phyloP scores from a whole-genome alignment of 179 eudicot species.

The Amaranthus tricolor region DNA sequence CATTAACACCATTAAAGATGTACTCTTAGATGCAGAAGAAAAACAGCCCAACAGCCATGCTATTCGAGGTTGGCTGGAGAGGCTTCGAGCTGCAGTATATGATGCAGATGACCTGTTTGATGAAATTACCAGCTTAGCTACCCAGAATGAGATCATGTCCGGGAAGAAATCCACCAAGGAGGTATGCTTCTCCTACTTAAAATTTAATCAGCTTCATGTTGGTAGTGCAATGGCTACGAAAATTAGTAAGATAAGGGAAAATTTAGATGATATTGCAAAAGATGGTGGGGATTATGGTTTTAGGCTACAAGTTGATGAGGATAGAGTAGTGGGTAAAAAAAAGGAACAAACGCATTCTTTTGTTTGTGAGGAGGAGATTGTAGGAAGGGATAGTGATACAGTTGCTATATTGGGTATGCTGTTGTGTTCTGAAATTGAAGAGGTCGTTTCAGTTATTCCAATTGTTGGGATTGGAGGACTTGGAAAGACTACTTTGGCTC shows the following conservation, averaged over 20 bases:
- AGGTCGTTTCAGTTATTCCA: slow-evolving; percentile 7
- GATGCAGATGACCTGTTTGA: slow-evolving; percentile 39
- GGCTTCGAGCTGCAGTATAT: slow-evolving; percentile 26
- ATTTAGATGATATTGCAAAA: slow-evolving; percentile 14
- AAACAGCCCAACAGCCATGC: slow-evolving; percentile 21
- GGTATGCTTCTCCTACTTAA: slow-evolving; percentile 21
- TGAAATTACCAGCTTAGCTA: slow-evolving; percentile 20
- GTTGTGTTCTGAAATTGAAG: neutral
- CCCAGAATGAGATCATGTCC: neutral
- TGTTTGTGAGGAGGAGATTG: neutral
- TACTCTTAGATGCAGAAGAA: slow-evolving; percentile 30
- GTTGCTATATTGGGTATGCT: slow-evolving; percentile 10
- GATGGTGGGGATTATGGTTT: slow-evolving; percentile 12
- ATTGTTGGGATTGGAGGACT: slow-evolving; percentile 13
- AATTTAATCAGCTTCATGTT: slow-evolving; percentile 17
- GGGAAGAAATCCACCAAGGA: neutral
- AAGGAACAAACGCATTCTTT: slow-evolving; percentile 23
- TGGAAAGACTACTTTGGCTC: slow-evolving; percentile 14
- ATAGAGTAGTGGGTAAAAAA: neutral
- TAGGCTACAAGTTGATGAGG: neutral
- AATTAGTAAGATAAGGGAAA: slow-evolving; percentile 10
- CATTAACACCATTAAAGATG: slow-evolving; percentile 20
- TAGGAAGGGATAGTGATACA: slow-evolving; percentile 28
- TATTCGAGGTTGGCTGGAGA: slow-evolving; percentile 29
- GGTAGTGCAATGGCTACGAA: neutral